Evolutionary conservation across 495 filamentous ascomycete genomes (phyloP).

Genomic region (Talaromyces adpressus): DNA sequence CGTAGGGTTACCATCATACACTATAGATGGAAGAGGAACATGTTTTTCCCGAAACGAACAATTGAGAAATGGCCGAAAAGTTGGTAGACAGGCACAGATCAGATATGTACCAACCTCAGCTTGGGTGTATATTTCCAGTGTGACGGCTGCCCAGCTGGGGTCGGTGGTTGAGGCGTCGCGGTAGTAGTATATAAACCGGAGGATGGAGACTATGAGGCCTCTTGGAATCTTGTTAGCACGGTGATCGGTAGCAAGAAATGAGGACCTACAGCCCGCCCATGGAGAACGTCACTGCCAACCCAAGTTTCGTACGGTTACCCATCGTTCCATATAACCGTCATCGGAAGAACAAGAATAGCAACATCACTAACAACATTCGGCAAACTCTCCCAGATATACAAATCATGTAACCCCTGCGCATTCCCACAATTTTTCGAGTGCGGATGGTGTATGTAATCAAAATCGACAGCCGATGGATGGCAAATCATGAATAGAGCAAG

Average conservation of each 20-base stretch:
- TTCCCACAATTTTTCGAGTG: background rate
- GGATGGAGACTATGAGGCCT: background rate
- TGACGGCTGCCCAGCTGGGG: background rate
- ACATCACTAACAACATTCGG: background rate
- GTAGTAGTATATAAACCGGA: background rate
- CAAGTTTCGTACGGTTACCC: background rate
- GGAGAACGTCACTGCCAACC: background rate
- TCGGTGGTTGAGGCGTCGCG: background rate
- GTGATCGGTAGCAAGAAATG: background rate
- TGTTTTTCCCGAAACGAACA: background rate
- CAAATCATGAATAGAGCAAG: background rate
- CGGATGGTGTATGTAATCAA: background rate
- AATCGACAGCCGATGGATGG: background rate
- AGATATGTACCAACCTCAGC: background rate
- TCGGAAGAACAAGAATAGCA: background rate
- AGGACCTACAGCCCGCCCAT: background rate
- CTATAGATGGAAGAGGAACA: background rate
- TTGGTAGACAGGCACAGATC: background rate
- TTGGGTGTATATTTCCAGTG: background rate
- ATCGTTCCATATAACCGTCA: background rate
- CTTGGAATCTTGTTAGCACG: background rate
- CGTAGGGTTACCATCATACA: background rate
- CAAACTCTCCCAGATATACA: background rate
- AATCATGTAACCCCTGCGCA: background rate
- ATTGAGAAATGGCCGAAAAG: background rate